Evolutionary conservation across 768 basidiomycete species (phyloP).

Genomic region (Exsudoporus frostii): DNA sequence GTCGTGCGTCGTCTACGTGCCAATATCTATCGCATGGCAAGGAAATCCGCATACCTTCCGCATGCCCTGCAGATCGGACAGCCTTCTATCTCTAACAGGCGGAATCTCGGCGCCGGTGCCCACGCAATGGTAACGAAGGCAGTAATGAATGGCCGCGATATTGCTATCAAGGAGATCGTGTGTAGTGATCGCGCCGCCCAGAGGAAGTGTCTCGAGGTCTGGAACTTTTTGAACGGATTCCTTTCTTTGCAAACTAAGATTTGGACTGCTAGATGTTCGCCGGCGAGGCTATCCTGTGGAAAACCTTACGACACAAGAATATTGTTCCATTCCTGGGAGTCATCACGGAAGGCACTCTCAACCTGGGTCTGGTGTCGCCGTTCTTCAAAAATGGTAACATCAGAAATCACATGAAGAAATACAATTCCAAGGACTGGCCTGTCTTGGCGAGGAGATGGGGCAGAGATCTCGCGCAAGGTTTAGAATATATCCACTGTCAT

Average conservation of each 20-base stretch:
- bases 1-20: conserved; percentile 15
- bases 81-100: not conserved
- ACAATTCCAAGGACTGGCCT: not conserved
- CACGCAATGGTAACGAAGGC: conserved; percentile 22
- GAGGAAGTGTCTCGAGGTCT: conserved; percentile 14
- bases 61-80: conserved; percentile 10
- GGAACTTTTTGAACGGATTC: not conserved
- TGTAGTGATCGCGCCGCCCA: not conserved
- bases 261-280: conserved; percentile 15
- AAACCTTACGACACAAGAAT: conserved; percentile 23
- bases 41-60: conserved; percentile 27
- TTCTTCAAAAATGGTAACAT: conserved; percentile 24
- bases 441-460: conserved; percentile 6
- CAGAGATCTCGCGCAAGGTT: conserved; percentile 18
- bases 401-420: not conserved
- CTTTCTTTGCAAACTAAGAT: conserved; percentile 2
- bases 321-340: conserved; percentile 27
- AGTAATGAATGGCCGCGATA: conserved; percentile 4
- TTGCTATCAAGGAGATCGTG: conserved; percentile 28
- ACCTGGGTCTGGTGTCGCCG: conserved; percentile 23
- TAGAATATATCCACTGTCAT: conserved; percentile 23
- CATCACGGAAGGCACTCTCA: not conserved
- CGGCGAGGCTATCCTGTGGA: conserved; percentile 30
- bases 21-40: conserved; percentile 27
- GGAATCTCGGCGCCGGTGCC: conserved; percentile 8